phyloP scores from a whole-genome alignment of 371 early-diverging fungal genomes.

The Homolaphlyctis polyrhiza region DNA sequence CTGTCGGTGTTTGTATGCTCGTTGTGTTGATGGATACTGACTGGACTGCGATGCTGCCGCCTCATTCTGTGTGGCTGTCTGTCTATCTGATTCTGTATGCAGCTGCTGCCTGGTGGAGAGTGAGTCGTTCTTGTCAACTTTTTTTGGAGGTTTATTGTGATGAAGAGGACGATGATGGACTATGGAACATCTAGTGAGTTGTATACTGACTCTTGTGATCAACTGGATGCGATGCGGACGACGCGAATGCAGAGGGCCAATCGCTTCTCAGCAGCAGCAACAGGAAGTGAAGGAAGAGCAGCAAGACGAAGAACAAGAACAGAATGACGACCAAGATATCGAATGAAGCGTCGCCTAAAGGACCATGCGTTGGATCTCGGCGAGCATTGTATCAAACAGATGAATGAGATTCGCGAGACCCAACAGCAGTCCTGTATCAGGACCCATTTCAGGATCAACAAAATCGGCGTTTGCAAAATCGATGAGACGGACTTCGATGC shows the following conservation, averaged over 20 bases:
- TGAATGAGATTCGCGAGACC: slow-evolving; percentile 27
- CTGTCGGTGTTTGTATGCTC: neutral
- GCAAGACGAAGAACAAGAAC: too few relatives aligned
- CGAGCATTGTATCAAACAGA: slow-evolving; percentile 9
- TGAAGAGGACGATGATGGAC: too few relatives aligned
- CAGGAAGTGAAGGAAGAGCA: too few relatives aligned
- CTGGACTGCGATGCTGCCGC: neutral
- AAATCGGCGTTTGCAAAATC: slow-evolving; percentile 42
- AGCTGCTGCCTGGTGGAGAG: neutral
- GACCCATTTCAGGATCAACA: slow-evolving; percentile 13
- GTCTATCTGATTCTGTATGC: neutral
- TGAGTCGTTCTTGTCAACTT: too few relatives aligned
- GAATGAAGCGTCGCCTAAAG: too few relatives aligned
- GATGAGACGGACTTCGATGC: slow-evolving; percentile 24
- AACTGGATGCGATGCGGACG: too few relatives aligned
- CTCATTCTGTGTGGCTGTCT: neutral
- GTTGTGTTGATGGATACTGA: neutral
- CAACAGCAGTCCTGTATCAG: slow-evolving; percentile 28
- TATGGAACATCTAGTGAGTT: too few relatives aligned
- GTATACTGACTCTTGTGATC: too few relatives aligned
- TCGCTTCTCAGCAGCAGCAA: too few relatives aligned
- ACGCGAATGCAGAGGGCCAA: too few relatives aligned
- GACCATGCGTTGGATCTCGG: neutral
- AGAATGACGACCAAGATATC: too few relatives aligned
- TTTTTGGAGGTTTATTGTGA: too few relatives aligned